Evolutionary conservation across 192 early-diverging fungal genomes (phyloP), one percentile per base, ranked within the genome.

Genomic region (Fimicolochytrium jonesii): DNA sequence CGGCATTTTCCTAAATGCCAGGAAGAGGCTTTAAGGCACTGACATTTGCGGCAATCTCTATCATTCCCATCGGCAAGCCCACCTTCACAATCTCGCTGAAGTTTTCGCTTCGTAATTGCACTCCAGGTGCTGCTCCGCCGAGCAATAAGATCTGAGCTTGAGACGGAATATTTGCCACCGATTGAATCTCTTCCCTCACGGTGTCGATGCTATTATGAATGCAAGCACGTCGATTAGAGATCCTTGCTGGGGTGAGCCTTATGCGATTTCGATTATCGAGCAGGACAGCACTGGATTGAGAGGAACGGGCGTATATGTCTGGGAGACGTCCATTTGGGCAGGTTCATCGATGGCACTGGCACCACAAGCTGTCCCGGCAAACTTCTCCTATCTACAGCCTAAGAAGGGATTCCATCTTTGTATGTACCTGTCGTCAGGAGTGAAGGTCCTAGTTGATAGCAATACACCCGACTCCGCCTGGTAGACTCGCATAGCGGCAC

Each of bases 91-190:
- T 25, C 6, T 66, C 45, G 17, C 28, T 26, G 20, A 56, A n/a
- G 11, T 33, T 56, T 9, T 61, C 51, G 29, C 10, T 13, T 34
- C 63, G 61, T 13, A 59, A 13, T 36, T 69, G 67, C 32, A 35
- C 54, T 3, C 60, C 59, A 25, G 30, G 11, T 25, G 56, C 23
- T 17, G 67, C 56, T 25, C 48, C 28, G 48, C 48, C 48, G 5
- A 30, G 25, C n/a, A 69, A 46, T 17, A 69, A 50, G 30, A 69
- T 61, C 35, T 69, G 67, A 4, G 67, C 58, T 7, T 56, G 30
- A 10, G 45, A 18, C 6, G 67, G 67, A 13, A 62, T 56, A 35
- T 39, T 46, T 25, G 60, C 51, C 37, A 69, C 29, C 18, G 59
- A 9, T 10, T 50, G 26, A 26, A 69, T 69, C 35, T 69, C 67